These are phyloP conservation scores for Lithospermum erythrorhizon DNA, from an alignment of 257 asterid species.

Conservation along the genomic window DNA sequence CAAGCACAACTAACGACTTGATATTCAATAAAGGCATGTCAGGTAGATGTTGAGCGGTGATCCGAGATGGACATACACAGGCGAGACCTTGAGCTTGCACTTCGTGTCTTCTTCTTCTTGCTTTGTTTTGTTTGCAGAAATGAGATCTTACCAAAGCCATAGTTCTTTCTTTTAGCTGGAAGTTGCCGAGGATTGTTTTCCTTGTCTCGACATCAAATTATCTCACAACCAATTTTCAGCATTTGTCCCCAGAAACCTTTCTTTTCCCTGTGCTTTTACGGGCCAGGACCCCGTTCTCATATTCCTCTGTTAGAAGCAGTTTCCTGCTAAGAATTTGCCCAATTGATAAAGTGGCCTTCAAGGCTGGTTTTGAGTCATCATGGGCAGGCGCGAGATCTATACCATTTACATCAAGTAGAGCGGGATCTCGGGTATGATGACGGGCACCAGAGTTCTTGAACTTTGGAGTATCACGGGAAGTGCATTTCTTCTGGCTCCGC, in stretches of 20 bases:
- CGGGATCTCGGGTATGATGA: constrained; percentile 36
- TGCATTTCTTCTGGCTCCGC: constrained; percentile 55
- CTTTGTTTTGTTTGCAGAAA: constrained; percentile 61
- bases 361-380: constrained; percentile 38
- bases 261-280: constrained; percentile 31
- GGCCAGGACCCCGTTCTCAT: constrained; percentile 28
- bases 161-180: constrained; percentile 71
- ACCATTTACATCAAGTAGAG: constrained; percentile 44
- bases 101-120: constrained; percentile 52
- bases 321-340: constrained; percentile 63
- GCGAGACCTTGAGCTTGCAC: constrained; percentile 15
- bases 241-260: constrained; percentile 71
- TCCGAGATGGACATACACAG: constrained; percentile 6
- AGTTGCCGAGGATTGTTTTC: constrained; percentile 32
- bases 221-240: constrained; percentile 36
- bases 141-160: constrained; percentile 57
- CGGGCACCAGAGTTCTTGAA: constrained; percentile 55
- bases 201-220: constrained; percentile 20
- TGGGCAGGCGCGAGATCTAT: constrained; percentile 18
- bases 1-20: too few relatives aligned
- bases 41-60: not conserved
- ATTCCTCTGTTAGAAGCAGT: constrained; percentile 65
- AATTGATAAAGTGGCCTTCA: constrained; percentile 49
- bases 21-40: not conserved
- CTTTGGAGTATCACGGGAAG: constrained; percentile 36